A percentile compares a stretch with the other conserved stretches of the same genome.
Evolutionary conservation across 176 grass and related monocot species (phyloP).

Genomic region (Canna indica): DNA sequence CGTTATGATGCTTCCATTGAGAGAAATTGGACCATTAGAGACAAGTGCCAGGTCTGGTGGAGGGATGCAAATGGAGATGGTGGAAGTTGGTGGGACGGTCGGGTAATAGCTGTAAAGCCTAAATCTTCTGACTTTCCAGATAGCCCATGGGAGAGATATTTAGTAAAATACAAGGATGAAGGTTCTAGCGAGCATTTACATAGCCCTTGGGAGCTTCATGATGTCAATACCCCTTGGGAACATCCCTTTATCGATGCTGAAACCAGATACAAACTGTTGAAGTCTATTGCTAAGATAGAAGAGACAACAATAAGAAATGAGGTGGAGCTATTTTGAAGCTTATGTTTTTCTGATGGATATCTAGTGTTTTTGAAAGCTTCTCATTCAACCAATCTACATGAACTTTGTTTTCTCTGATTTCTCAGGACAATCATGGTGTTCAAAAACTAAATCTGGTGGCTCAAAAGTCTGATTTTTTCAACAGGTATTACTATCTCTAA

Average conservation of each 20-base stretch:
- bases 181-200: constrained; percentile 43
- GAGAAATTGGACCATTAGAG: constrained; percentile 73
- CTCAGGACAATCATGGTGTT: constrained; percentile 68
- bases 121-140: constrained; percentile 76
- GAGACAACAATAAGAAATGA: constrained; percentile 42
- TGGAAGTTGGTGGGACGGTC: constrained; percentile 91
- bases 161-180: constrained; percentile 80
- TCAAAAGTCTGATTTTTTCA: constrained; percentile 76
- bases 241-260: constrained; percentile 55
- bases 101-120: constrained; percentile 43
- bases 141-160: constrained; percentile 91
- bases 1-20: constrained; percentile 64
- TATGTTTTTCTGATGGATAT: neutral
- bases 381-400: constrained; percentile 8
- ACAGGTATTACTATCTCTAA: constrained; percentile 45
- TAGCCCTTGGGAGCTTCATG: constrained; percentile 94
- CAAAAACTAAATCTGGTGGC: constrained; percentile 52
- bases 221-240: constrained; percentile 61
- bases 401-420: constrained; percentile 11
- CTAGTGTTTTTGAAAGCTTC: constrained; percentile 4
- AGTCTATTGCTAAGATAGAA: constrained; percentile 44
- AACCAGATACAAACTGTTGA: constrained; percentile 47
- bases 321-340: constrained; percentile 33
- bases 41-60: constrained; percentile 98
- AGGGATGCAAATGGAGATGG: constrained; percentile 47